Base-by-base conservation (phyloP, 108 stramenopile genomes). In the Discostella stelligeroides region DNA sequence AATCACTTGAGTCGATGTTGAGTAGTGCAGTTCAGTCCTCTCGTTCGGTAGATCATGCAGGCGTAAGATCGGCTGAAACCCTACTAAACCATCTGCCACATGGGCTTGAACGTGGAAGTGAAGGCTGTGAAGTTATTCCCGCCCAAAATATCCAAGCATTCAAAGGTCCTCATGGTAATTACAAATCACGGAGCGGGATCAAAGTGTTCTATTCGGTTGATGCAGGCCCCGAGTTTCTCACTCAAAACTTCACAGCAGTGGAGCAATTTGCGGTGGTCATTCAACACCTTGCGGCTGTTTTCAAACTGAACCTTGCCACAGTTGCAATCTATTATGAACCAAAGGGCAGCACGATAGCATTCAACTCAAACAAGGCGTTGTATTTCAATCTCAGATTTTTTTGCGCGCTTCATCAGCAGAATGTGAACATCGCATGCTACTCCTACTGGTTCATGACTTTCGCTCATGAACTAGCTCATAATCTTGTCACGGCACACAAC, bases 301-400 rank as follows among this genome's bases (percentile, higher is more conserved):
- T 75, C 60, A 75, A 62, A 11, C 41, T 92, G 40, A 29, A 65
- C 0, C 28, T 85, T 7, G 30, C 43, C 4, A 46, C 76, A 13
- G 75, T 86, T 11, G 85, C 85, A 13, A 89, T 92, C 20, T 92
- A 82, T 51, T 85, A 88, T 73, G 88, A 89, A 54, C 82, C 84
- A n/a, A 65, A 49, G 23, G 88, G 91, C 10, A 60, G 51, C 12
- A 82, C 85, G 2, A 92, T 92, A 27, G 91, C 91, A 0, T 92
- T 92, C 74, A 92, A 92, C 61, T 60, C 83, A 24, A 83, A 79
- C 20, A 66, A 83, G 72, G 76, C 88, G 13, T 62, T 92, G 20
- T 80, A 92, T 48, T 92, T 89, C 80, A 92, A 92, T 53, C 13
- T 92, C 25, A 63, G 88, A n/a, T 88, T 86, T 74, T 92, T 86